Conservation (phyloP, 768 basidiomycete species). For the Tremella mesenterica region DNA sequence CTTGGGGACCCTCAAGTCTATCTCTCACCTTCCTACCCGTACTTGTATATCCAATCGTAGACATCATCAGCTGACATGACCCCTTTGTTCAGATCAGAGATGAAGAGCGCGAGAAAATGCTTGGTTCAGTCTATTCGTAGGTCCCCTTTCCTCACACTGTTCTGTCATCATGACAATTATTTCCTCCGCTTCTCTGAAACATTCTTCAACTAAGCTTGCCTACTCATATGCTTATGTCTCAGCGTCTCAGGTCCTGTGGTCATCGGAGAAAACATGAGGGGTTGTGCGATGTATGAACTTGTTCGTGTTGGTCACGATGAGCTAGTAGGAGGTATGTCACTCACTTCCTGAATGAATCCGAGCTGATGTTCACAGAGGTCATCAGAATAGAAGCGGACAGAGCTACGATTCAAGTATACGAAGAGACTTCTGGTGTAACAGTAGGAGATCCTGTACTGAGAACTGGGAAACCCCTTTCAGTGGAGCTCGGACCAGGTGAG, state of each 20-base stretch:
- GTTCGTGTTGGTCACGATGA: slow-evolving; percentile 96
- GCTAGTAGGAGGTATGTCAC: slow-evolving; percentile 72
- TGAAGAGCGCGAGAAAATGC: slow-evolving; percentile 71
- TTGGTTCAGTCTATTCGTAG: slow-evolving; percentile 43
- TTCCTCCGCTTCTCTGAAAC: neutral
- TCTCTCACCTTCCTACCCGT: slow-evolving; percentile 1
- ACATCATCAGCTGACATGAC: neutral
- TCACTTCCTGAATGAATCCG: neutral
- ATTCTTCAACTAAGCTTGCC: neutral
- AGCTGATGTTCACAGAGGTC: slow-evolving; percentile 63
- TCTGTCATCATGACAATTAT: neutral
- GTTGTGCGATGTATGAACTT: slow-evolving; percentile 71
- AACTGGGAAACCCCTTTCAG: slow-evolving; percentile 94
- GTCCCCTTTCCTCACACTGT: neutral
- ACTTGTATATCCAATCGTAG: neutral
- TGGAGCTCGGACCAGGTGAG: slow-evolving; percentile 92
- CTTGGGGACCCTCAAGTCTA: neutral
- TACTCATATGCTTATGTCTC: slow-evolving; percentile 44
- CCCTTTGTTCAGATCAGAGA: slow-evolving; percentile 55
- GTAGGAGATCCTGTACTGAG: slow-evolving; percentile 96
- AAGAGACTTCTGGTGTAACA: slow-evolving; percentile 97
- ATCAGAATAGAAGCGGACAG: slow-evolving; percentile 97
- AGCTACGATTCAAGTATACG: slow-evolving; percentile 97
- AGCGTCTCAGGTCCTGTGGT: slow-evolving; percentile 99
- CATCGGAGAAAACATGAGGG: slow-evolving; percentile 92